phyloP scores from a whole-genome alignment of 139 green algal species.

The Choricystis sp. region DNA sequence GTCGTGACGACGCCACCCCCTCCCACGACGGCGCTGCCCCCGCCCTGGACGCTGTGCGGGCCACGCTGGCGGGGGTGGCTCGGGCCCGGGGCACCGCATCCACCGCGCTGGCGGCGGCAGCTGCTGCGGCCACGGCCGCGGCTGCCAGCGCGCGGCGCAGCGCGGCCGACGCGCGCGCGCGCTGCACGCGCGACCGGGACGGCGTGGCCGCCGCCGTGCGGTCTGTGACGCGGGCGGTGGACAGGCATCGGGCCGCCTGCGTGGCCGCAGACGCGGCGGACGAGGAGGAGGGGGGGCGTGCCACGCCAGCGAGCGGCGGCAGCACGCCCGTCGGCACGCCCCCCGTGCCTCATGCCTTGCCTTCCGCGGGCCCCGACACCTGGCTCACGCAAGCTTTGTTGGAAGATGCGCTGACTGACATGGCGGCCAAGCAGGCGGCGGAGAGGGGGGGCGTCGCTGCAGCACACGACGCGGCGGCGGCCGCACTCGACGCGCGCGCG shows the following conservation, averaged over 20 bases:
- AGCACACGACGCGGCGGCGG: background rate
- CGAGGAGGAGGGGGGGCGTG: no score
- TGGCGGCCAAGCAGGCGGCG: background rate
- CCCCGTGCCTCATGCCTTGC: constrained; percentile 4
- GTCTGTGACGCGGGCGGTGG: constrained; percentile 11
- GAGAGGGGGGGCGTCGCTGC: background rate
- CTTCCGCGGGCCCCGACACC: constrained; percentile 17
- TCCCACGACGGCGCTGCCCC: background rate
- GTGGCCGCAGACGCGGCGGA: constrained; percentile 9
- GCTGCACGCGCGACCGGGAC: background rate
- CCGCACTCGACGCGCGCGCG: background rate
- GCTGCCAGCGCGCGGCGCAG: no score
- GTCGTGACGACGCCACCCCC: no score
- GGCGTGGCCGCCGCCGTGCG: background rate
- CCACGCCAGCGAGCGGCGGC: no score
- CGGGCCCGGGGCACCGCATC: background rate
- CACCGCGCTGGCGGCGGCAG: background rate
- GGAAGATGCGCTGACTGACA: background rate
- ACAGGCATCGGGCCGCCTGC: constrained; percentile 5
- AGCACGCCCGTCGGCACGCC: background rate
- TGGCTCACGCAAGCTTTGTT: constrained; percentile 29
- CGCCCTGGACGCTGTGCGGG: background rate
- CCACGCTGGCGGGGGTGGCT: background rate
- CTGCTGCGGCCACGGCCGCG: background rate
- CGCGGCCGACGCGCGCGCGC: background rate